Evolutionary conservation across 768 basidiomycete genomes (phyloP).

Genomic region (Clitopilus hobsonii): DNA sequence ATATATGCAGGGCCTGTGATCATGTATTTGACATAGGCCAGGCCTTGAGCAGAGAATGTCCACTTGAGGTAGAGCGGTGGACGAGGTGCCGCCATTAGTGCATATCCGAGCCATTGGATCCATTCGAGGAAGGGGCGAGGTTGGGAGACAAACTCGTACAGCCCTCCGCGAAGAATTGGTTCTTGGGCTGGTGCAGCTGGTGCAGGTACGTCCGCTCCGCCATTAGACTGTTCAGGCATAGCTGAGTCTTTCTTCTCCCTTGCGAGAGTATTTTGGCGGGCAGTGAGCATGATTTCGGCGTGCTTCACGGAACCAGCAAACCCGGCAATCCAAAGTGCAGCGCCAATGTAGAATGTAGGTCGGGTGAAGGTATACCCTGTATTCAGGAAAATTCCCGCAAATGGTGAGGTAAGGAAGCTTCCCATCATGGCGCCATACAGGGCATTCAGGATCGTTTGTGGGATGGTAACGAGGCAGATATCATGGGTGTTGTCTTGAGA

Average conservation of each 20-base stretch:
- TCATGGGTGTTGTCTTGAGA: slow-evolving; percentile 79
- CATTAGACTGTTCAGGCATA: slow-evolving; percentile 13
- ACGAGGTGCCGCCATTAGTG: slow-evolving; percentile 62
- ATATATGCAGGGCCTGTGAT: slow-evolving; percentile 21
- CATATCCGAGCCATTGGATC: slow-evolving; percentile 90
- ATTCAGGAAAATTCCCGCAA: slow-evolving; percentile 38
- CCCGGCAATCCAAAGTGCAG: slow-evolving; percentile 66
- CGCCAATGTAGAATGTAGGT: slow-evolving; percentile 56
- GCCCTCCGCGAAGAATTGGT: slow-evolving; percentile 72
- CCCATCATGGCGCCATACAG: slow-evolving; percentile 71
- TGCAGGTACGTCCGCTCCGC: slow-evolving; percentile 2
- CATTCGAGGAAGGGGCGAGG: slow-evolving; percentile 96
- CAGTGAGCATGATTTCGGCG: slow-evolving; percentile 83
- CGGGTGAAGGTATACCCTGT: slow-evolving; percentile 21
- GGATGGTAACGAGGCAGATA: slow-evolving; percentile 62
- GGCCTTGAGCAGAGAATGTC: slow-evolving; percentile 3
- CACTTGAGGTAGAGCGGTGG: slow-evolving; percentile 23
- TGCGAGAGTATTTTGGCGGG: slow-evolving; percentile 61
- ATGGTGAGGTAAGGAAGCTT: slow-evolving; percentile 59
- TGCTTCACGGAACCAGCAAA: slow-evolving; percentile 79
- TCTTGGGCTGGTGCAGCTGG: slow-evolving; percentile 53
- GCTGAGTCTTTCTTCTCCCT: slow-evolving; percentile 23
- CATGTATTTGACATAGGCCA: slow-evolving; percentile 8
- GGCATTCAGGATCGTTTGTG: slow-evolving; percentile 60
- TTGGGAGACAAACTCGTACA: slow-evolving; percentile 81